Conservation (phyloP, 345 rosid species). For the Camelina hispida region DNA sequence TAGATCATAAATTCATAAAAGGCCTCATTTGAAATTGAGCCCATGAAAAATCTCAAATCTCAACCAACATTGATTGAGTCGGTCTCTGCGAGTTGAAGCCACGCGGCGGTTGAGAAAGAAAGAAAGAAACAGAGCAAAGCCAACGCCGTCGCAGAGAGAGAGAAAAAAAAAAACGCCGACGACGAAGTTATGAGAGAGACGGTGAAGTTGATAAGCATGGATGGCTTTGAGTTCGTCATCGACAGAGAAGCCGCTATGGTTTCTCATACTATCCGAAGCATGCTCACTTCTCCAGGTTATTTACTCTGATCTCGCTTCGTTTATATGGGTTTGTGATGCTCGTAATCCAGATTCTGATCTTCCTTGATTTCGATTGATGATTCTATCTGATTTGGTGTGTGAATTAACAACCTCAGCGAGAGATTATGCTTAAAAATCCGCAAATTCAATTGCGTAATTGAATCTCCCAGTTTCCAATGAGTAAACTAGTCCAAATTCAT, state of each 20-base stretch:
- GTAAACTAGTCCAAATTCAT: background rate
- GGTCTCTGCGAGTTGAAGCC: background rate
- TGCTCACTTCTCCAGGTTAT: conserved; percentile 86
- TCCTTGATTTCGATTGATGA: background rate
- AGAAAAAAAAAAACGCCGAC: background rate
- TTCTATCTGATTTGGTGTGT: background rate
- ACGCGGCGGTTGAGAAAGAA: conserved; percentile 5
- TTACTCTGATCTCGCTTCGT: background rate
- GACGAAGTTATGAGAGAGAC: conserved; percentile 55
- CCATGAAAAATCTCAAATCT: background rate
- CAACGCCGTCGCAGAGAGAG: background rate
- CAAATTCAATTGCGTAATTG: conserved; percentile 22
- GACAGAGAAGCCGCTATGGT: conserved; percentile 90
- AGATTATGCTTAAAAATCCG: background rate
- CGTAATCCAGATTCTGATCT: conserved; percentile 16
- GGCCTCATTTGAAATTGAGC: background rate
- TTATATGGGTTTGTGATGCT: conserved; percentile 1
- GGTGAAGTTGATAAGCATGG: conserved; percentile 81
- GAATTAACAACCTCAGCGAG: background rate
- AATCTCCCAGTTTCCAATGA: background rate
- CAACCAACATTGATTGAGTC: background rate
- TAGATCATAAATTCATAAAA: background rate
- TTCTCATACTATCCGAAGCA: conserved; percentile 87
- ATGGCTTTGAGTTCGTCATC: conserved; percentile 80
- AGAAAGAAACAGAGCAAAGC: conserved; percentile 11